Base-by-base conservation (phyloP, 2,329 filamentous ascomycete genomes). In the Arthrobotrys entomopaga region DNA sequence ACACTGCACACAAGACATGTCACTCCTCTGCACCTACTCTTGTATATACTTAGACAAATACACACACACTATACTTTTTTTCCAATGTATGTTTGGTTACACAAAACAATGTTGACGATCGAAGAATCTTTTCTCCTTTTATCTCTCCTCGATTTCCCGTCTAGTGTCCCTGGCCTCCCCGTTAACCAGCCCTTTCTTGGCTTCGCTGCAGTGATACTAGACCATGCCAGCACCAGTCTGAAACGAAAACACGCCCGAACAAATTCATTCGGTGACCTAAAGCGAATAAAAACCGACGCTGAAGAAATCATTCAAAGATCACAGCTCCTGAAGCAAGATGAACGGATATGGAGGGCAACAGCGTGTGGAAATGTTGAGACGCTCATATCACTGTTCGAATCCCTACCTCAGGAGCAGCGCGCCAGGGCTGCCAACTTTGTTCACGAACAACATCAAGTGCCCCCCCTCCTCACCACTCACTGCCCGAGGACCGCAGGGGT, bases 301-400 rank as follows among this genome's bases (percentile, higher is more conserved):
- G 46, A 50, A 50, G 46, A 50, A 22, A 22, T 11, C 15, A 50
- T 13, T 22, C 46, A 22, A 46, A 3, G 15, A 46, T 19, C 46
- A 50, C 46, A 22, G 10, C 10, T 50, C 1, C 46, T 11, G 13
- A 11, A n/a, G 20, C 16, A 50, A 13, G 46, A 50, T 19, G 46
- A 50, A 19, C 46, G 46, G 20, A 50, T 50, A 19, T 50, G 46
- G 46, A 6, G 19, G 1, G 46, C 46, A 5, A 50, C 46, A 13
- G 46, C 46, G 10, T 50, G 15, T 19, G 46, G 46, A 19, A 50
- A 50, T 19, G 46, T 50, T 20, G 46, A 50, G 11, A 50, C 16
- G 10, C 19, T 50, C n/a, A 50, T 19, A 22, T 19, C 46, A 11
- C 20, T 50, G 13, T 50, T 50, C 46, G 46, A 50, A 22, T n/a